phyloP scores from a whole-genome alignment of 2,329 filamentous ascomycete species.

The Penicillium capsulatum region DNA sequence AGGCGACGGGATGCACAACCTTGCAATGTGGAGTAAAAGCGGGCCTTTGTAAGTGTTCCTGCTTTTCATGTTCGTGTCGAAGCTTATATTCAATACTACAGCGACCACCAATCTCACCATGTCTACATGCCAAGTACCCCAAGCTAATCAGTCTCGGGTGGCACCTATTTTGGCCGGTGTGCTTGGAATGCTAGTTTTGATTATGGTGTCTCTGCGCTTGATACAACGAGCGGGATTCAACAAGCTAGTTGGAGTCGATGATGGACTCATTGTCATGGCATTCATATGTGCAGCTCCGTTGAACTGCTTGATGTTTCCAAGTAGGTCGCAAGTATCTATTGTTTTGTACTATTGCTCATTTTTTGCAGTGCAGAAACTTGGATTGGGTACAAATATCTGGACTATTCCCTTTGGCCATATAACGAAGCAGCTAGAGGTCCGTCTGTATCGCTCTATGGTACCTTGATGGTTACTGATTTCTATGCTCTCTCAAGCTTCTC shows the following conservation, averaged over 20 bases:
- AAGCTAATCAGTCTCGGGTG: constrained; percentile 1
- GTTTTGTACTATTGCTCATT: neutral
- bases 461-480: neutral
- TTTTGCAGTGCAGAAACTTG: neutral
- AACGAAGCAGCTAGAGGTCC: constrained; percentile 1
- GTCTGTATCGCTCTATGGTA: neutral
- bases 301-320: constrained; percentile 5
- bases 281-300: constrained; percentile 3
- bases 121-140: constrained; percentile 4
- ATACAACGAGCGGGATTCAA: constrained; percentile 2
- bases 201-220: constrained; percentile 2
- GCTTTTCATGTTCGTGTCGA: neutral
- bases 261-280: constrained; percentile 4
- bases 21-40: constrained; percentile 5
- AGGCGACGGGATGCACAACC: constrained; percentile 2
- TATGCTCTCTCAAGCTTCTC: constrained; percentile 4
- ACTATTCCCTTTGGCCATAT: constrained; percentile 4
- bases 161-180: constrained; percentile 5
- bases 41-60: constrained; percentile 1
- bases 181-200: constrained; percentile 3
- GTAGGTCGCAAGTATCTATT: too few relatives aligned
- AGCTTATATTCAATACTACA: neutral
- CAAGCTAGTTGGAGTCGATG: constrained; percentile 1
- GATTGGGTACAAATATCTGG: constrained; percentile 7
- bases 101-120: constrained; percentile 7